Percentiles rank a stretch among this genome's conserved stretches.
phyloP scores from a whole-genome alignment of 179 eudicot genomes.

The Drosera spatulata region DNA sequence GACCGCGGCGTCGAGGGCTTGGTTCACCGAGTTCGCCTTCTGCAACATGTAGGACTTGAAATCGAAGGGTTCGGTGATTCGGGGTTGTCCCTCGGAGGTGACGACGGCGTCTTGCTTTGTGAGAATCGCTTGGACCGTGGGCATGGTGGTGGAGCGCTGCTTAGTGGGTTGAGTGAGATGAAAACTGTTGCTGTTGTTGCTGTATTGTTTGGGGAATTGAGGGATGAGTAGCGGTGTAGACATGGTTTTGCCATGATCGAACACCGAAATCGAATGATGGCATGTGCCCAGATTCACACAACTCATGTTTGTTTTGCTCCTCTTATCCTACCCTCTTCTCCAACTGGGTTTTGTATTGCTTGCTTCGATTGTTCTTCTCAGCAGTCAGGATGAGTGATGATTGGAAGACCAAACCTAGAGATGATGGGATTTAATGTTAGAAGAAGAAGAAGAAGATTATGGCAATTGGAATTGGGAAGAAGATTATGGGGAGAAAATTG shows the following conservation, averaged over 20 bases:
- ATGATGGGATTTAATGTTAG: too few relatives aligned
- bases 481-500: too few relatives aligned
- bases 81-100: constrained; percentile 1
- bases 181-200: constrained; percentile 8
- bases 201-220: not conserved
- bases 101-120: constrained; percentile 23
- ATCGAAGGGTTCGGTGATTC: constrained; percentile 19
- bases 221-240: constrained; percentile 14
- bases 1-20: constrained; percentile 40
- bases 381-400: too few relatives aligned
- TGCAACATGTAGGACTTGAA: constrained; percentile 41
- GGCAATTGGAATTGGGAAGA: too few relatives aligned
- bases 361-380: too few relatives aligned
- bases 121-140: constrained; percentile 24
- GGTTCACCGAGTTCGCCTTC: constrained; percentile 35
- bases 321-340: too few relatives aligned
- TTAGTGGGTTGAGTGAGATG: not conserved
- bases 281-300: constrained; percentile 17
- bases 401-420: too few relatives aligned
- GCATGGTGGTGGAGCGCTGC: constrained; percentile 1
- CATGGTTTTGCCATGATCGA: constrained; percentile 7
- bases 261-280: constrained; percentile 20
- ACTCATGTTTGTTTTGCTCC: constrained; percentile 16
- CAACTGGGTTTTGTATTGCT: too few relatives aligned
- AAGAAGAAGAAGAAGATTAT: too few relatives aligned